Conservation (phyloP, 1,284 basidiomycete species). For the Bjerkandera adusta region DNA sequence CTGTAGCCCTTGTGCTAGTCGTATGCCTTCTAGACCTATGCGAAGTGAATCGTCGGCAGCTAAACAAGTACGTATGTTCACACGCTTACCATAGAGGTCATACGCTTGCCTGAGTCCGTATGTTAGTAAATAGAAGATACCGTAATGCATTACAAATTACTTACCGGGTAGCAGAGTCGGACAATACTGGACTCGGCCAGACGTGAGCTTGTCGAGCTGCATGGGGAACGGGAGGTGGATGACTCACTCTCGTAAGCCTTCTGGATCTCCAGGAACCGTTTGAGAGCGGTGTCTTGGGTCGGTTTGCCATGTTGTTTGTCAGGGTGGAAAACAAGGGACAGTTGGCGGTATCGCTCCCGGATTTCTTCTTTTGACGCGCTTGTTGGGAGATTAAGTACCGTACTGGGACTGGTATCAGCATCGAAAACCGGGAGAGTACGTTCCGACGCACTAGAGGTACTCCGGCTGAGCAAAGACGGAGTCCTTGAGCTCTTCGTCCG, state of each 20-base stretch:
- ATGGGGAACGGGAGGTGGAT: conserved; percentile 5
- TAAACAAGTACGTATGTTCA: no score
- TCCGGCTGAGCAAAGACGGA: conserved; percentile 2
- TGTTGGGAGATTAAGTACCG: conserved; percentile 66
- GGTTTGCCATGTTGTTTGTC: conserved; percentile 74
- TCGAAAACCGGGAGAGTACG: neutral
- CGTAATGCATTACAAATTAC: conserved; percentile 15
- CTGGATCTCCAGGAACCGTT: conserved; percentile 72
- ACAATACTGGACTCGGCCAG: conserved; percentile 50
- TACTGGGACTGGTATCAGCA: conserved; percentile 33
- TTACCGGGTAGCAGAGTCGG: conserved; percentile 71
- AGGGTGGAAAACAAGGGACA: conserved; percentile 83
- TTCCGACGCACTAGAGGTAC: conserved; percentile 8
- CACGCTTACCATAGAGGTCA: conserved; percentile 62
- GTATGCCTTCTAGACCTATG: conserved; percentile 12
- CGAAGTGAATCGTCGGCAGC: neutral
- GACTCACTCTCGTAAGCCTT: conserved; percentile 72
- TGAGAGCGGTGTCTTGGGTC: conserved; percentile 57
- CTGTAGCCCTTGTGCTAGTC: conserved; percentile 22
- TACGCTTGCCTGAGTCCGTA: conserved; percentile 54
- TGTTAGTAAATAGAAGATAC: conserved; percentile 15
- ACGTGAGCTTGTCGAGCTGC: conserved; percentile 9
- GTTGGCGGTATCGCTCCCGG: conserved; percentile 65
- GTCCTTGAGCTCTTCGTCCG: conserved; percentile 4
- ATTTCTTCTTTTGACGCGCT: conserved; percentile 67